phyloP scores from a whole-genome alignment of 768 basidiomycete species.

The Suillus cothurnatus region DNA sequence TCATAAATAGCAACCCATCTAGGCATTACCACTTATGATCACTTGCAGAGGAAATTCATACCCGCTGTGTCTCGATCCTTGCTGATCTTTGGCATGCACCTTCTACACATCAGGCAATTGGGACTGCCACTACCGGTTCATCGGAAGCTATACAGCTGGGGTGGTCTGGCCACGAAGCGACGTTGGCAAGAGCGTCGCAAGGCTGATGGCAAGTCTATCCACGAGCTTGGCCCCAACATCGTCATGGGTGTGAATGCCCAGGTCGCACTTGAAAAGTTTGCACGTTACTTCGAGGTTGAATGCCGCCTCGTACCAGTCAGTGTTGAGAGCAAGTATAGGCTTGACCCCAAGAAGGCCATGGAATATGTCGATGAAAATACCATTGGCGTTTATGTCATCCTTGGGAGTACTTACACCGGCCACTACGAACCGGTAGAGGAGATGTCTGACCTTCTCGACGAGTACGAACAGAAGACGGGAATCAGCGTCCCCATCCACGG shows the following conservation, averaged over 20 bases:
- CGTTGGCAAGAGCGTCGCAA: constrained; percentile 71
- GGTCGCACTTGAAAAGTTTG: constrained; percentile 72
- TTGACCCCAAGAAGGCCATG: constrained; percentile 69
- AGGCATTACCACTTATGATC: not conserved
- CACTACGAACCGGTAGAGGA: constrained; percentile 81
- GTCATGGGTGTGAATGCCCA: constrained; percentile 72
- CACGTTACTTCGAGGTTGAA: constrained; percentile 69
- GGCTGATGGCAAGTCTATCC: constrained; percentile 62
- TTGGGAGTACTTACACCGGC: constrained; percentile 58
- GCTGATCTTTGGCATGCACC: constrained; percentile 72
- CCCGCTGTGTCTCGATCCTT: constrained; percentile 54
- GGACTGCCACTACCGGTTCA: constrained; percentile 71
- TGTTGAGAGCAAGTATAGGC: constrained; percentile 72
- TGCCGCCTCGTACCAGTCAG: constrained; percentile 64
- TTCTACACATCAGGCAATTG: constrained; percentile 53
- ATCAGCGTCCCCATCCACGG: constrained; percentile 45
- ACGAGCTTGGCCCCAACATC: constrained; percentile 67
- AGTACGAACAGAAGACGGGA: constrained; percentile 51
- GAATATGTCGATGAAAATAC: constrained; percentile 71
- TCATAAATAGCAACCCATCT: not conserved
- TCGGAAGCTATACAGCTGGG: constrained; percentile 75
- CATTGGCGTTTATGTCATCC: constrained; percentile 66
- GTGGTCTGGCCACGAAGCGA: constrained; percentile 72
- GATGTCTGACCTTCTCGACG: constrained; percentile 73
- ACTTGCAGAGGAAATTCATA: constrained; percentile 43